Evolutionary conservation across 2,329 filamentous ascomycete genomes (phyloP), one percentile per base, ranked within the genome.

Genomic region (Xylaria sp.): DNA sequence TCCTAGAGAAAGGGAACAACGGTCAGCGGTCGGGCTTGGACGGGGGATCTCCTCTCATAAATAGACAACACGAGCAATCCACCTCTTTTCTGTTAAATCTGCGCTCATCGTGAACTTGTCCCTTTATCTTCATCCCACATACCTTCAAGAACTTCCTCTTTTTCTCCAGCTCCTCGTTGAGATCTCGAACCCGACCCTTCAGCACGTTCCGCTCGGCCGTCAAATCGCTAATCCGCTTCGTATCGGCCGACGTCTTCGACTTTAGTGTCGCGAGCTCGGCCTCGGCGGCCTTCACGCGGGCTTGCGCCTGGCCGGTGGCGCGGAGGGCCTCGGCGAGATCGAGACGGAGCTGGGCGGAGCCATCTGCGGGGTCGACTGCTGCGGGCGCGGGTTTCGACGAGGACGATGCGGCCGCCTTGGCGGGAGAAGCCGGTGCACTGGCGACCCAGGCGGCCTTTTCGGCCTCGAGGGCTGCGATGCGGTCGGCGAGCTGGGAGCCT

Each of bases 91-190:
- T 51, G 1, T 47, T n/a, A 6, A 23, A 35, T 5, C 13, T 44
- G 23, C 9, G 8, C 23, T 18, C 5, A 8, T 30, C 19, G 8
- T 16, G 23, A 30, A 30, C 23, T 30, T 5, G 23, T 5, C 4
- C 23, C 23, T 30, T 30, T 30, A 30, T 30, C 23, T 4, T n/a
- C 16, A 19, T 18, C 48, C 48, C 18, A 69, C 77, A 53, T 75
- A 88, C 86, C 78, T 92, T 88, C 2, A 96, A 82, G 65, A 97
- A 77, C 72, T 92, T 91, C 37, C 86, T 85, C 78, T 97, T 97
- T 60, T 86, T 90, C 58, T 82, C 83, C 37, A 97, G 75, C 78
- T 97, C 94, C 68, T 95, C 90, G 63, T 95, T 91, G 35, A 89
- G 80, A 73, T 97, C 93, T 64, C 84, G 86, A 47, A 96, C 76